phyloP scores from a whole-genome alignment of 768 basidiomycete genomes.

The Pulveroboletus sp. region DNA sequence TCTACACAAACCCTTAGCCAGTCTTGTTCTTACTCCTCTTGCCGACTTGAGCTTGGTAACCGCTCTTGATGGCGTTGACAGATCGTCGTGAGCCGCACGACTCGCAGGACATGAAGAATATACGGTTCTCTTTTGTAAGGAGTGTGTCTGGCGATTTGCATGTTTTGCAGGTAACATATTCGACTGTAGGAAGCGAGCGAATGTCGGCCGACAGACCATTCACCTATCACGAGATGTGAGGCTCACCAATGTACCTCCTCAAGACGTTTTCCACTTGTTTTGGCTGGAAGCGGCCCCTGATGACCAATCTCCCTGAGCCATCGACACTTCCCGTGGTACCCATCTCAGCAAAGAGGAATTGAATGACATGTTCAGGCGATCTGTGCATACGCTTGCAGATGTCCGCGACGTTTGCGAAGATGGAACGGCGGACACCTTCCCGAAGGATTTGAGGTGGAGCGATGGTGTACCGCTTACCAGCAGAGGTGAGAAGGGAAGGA shows the following conservation, averaged over 20 bases:
- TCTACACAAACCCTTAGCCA: slow-evolving; percentile 45
- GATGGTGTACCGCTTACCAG: slow-evolving; percentile 94
- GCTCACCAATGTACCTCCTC: slow-evolving; percentile 91
- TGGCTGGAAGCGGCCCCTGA: slow-evolving; percentile 97
- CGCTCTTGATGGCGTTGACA: slow-evolving; percentile 96
- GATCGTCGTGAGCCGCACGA: slow-evolving; percentile 88
- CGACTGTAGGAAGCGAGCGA: slow-evolving; percentile 50
- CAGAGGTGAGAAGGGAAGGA: slow-evolving; percentile 80
- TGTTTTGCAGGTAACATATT: slow-evolving; percentile 99
- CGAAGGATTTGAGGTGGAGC: slow-evolving; percentile 91
- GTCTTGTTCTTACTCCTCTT: slow-evolving; percentile 83
- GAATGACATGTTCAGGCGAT: slow-evolving; percentile 95
- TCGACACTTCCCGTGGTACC: slow-evolving; percentile 97
- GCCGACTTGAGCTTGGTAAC: slow-evolving; percentile 95
- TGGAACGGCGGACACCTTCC: slow-evolving; percentile 96
- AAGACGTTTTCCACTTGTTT: slow-evolving; percentile 98
- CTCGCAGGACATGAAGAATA: slow-evolving; percentile 96
- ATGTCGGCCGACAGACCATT: neutral
- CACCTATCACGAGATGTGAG: neutral
- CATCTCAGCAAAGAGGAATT: slow-evolving; percentile 96
- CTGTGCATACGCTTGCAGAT: slow-evolving; percentile 99
- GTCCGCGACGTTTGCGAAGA: slow-evolving; percentile 95
- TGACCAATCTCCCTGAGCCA: slow-evolving; percentile 86
- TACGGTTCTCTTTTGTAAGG: slow-evolving; percentile 95
- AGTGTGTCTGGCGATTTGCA: slow-evolving; percentile 99